Evolutionary conservation across 768 basidiomycete genomes (phyloP).

Genomic region (Tulasnella sp.): DNA sequence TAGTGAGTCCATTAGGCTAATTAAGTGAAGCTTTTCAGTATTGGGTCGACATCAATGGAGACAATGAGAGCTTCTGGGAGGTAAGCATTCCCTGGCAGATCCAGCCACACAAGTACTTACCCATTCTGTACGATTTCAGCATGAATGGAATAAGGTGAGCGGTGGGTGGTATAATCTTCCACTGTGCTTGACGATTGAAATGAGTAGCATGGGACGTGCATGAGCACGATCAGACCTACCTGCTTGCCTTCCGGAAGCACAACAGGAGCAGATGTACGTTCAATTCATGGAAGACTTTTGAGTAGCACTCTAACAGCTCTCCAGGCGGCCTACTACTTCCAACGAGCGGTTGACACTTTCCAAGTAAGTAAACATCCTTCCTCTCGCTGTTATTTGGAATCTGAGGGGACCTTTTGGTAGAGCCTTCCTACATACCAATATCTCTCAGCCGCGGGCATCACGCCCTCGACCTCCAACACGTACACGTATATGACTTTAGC

Average conservation of each 20-base stretch:
- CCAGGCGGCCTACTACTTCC: conserved; percentile 19
- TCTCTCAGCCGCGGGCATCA: conserved; percentile 68
- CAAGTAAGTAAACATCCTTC: conserved; percentile 37
- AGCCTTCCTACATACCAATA: conserved; percentile 69
- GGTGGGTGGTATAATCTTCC: neutral
- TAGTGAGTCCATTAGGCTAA: neutral
- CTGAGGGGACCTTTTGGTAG: conserved; percentile 34
- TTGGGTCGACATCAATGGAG: conserved; percentile 28
- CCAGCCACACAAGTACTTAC: neutral
- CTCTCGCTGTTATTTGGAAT: neutral
- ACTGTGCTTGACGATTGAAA: neutral
- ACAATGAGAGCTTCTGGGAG: conserved; percentile 35
- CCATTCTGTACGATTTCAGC: conserved; percentile 20
- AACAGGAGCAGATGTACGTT: conserved; percentile 32
- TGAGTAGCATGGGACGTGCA: conserved; percentile 33
- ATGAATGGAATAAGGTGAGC: conserved; percentile 32
- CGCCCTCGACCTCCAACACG: conserved; percentile 55
- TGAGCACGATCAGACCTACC: conserved; percentile 33
- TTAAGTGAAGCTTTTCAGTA: neutral
- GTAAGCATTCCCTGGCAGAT: neutral
- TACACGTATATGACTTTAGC: conserved; percentile 54
- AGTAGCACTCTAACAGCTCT: neutral
- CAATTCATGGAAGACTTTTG: conserved; percentile 28
- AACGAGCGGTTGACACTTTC: conserved; percentile 53
- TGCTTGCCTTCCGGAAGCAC: conserved; percentile 31